Evolutionary conservation across 306 rosid genomes (phyloP).

Genomic region (Astragalus glycyphyllos): DNA sequence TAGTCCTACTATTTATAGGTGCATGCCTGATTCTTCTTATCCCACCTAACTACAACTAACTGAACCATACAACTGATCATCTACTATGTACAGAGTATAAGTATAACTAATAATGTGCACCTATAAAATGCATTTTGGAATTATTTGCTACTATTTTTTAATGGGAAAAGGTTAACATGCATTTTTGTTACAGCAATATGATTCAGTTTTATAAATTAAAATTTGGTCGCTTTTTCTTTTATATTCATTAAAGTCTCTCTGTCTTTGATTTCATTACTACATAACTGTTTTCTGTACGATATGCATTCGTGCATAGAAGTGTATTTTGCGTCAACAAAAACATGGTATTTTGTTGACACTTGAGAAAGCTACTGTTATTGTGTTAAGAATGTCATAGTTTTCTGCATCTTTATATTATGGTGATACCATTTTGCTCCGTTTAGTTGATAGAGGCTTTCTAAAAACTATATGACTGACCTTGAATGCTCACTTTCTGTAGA

Average conservation of each 20-base stretch:
- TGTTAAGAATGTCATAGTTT: slow-evolving; percentile 2
- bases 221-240: slow-evolving; percentile 10
- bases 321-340: slow-evolving; percentile 32
- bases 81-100: no score
- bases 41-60: no score
- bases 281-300: slow-evolving; percentile 7
- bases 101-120: no score
- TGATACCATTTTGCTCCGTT: slow-evolving; percentile 1
- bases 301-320: neutral
- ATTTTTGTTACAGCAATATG: slow-evolving; percentile 14
- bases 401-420: slow-evolving; percentile 31
- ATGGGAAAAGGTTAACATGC: slow-evolving; percentile 11
- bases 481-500: slow-evolving; percentile 51
- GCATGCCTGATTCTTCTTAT: no score
- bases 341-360: slow-evolving; percentile 15
- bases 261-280: slow-evolving; percentile 16
- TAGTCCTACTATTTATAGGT: no score
- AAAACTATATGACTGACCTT: slow-evolving; percentile 45
- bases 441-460: slow-evolving; percentile 9
- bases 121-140: neutral
- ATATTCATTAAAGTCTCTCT: neutral
- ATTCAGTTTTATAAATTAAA: slow-evolving; percentile 18
- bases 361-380: slow-evolving; percentile 1
- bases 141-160: slow-evolving; percentile 2
- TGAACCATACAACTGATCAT: no score